phyloP scores from a whole-genome alignment of 2,329 filamentous ascomycete genomes.

The Magnaporthiopsis incrustans region DNA sequence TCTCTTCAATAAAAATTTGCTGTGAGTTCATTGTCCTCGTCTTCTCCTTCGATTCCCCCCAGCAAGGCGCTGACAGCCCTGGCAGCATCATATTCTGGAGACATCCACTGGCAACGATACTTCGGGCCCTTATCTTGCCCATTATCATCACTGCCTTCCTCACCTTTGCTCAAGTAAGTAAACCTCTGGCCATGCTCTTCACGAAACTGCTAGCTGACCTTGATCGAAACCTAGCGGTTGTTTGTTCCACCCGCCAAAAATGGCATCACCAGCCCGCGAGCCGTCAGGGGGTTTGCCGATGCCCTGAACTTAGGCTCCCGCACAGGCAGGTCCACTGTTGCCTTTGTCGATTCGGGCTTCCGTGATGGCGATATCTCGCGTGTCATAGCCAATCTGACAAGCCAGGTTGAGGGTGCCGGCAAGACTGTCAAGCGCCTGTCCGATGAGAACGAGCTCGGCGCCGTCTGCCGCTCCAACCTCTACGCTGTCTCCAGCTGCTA shows the following conservation, averaged over 20 bases:
- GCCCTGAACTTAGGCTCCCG: conserved; percentile 50
- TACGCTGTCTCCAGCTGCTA: conserved; percentile 64
- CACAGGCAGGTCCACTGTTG: conserved; percentile 57
- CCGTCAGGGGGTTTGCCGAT: conserved; percentile 56
- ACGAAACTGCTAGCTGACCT: no score
- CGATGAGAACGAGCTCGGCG: conserved; percentile 21
- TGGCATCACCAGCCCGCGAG: conserved; percentile 57
- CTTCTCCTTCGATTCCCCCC: no score
- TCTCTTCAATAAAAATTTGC: conserved; percentile 53
- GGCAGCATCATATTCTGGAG: conserved; percentile 41
- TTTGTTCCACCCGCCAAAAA: conserved; percentile 70
- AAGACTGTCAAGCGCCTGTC: conserved; percentile 29
- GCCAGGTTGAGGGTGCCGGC: conserved; percentile 46
- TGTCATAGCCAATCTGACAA: conserved; percentile 57
- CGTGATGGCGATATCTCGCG: conserved; percentile 61
- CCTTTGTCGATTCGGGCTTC: conserved; percentile 70
- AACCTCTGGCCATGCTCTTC: no score
- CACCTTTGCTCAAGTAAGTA: conserved; percentile 44
- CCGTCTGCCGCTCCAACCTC: conserved; percentile 49
- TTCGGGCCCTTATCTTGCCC: conserved; percentile 53
- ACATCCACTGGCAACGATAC: conserved; percentile 40
- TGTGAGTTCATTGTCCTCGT: conserved; percentile 14
- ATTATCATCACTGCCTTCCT: conserved; percentile 51
- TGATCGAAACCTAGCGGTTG: conserved; percentile 50
- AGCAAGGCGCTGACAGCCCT: no score